Conservation (phyloP, 2,329 filamentous ascomycete genomes). For the Penicillium sp. region DNA sequence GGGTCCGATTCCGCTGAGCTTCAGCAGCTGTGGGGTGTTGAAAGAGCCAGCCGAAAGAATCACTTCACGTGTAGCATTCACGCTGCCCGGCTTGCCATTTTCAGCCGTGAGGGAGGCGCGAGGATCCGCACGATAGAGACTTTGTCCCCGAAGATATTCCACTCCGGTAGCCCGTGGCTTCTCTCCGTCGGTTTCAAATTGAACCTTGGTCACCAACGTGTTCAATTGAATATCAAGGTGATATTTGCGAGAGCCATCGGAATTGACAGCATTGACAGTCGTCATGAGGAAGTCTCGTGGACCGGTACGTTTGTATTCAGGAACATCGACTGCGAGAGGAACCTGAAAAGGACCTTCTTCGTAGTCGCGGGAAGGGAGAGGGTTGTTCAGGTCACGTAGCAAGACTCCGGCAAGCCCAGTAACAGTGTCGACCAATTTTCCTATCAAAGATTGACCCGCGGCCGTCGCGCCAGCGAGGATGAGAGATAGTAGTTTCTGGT, state of each 20-base stretch:
- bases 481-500: constrained; percentile 59
- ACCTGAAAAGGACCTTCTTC: constrained; percentile 60
- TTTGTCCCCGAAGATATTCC: constrained; percentile 51
- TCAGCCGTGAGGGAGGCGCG: constrained; percentile 28
- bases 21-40: constrained; percentile 66
- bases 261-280: constrained; percentile 53
- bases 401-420: constrained; percentile 52
- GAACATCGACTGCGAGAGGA: constrained; percentile 59
- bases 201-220: constrained; percentile 50
- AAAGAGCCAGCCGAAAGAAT: constrained; percentile 59
- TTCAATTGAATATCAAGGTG: constrained; percentile 59
- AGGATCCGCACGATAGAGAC: constrained; percentile 52
- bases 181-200: constrained; percentile 42
- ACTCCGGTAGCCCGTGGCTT: constrained; percentile 52
- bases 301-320: constrained; percentile 54
- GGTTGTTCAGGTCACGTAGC: constrained; percentile 57
- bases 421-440: constrained; percentile 45
- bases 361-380: constrained; percentile 50
- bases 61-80: constrained; percentile 46
- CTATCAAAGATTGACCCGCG: constrained; percentile 49
- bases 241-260: constrained; percentile 58
- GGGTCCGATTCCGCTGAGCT: constrained; percentile 65
- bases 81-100: constrained; percentile 43
- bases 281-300: constrained; percentile 61
- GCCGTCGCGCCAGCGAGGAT: constrained; percentile 58